These are phyloP conservation scores for Stellera chamaejasme DNA, from an alignment of 345 rosid genomes.

Conservation along the genomic window DNA sequence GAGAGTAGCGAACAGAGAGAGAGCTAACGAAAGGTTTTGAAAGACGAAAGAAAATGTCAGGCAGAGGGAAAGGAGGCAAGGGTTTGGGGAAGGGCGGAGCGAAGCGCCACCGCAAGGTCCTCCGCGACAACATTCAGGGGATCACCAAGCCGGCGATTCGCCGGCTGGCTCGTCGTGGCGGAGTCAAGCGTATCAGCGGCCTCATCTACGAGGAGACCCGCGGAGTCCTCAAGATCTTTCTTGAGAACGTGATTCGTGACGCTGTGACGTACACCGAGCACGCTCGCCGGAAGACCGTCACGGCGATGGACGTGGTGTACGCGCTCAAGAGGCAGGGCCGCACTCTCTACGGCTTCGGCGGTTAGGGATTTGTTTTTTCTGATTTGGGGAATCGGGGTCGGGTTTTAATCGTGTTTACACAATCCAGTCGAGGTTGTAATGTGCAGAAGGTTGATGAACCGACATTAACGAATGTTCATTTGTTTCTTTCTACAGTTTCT, in stretches of 20 bases:
- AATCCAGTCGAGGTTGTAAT: too few species aligned
- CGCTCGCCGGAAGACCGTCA: slow-evolving; percentile 22
- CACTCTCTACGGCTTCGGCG: slow-evolving; percentile 15
- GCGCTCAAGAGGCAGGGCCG: slow-evolving; percentile 28
- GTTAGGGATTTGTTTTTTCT: background rate
- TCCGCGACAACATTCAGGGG: slow-evolving; percentile 25
- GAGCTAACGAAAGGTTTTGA: too few species aligned
- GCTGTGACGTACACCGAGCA: slow-evolving; percentile 13
- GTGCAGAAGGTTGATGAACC: too few species aligned
- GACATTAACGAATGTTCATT: too few species aligned
- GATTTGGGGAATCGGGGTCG: background rate
- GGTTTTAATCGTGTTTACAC: too few species aligned
- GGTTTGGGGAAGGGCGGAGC: slow-evolving; percentile 14
- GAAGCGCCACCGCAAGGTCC: slow-evolving; percentile 26
- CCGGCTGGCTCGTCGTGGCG: slow-evolving; percentile 10
- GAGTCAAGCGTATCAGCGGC: slow-evolving; percentile 14
- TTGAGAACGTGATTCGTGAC: slow-evolving; percentile 10
- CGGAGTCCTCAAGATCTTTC: slow-evolving; percentile 11
- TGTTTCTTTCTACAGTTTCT: too few species aligned
- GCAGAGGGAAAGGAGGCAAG: background rate
- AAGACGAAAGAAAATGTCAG: slow-evolving; percentile 4
- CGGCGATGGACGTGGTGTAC: slow-evolving; percentile 30
- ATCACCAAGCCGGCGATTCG: slow-evolving; percentile 14
- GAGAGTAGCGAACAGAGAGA: too few species aligned
- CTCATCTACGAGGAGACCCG: slow-evolving; percentile 15